phyloP scores from a whole-genome alignment of 495 filamentous ascomycete species.

The Cercophora sp. region DNA sequence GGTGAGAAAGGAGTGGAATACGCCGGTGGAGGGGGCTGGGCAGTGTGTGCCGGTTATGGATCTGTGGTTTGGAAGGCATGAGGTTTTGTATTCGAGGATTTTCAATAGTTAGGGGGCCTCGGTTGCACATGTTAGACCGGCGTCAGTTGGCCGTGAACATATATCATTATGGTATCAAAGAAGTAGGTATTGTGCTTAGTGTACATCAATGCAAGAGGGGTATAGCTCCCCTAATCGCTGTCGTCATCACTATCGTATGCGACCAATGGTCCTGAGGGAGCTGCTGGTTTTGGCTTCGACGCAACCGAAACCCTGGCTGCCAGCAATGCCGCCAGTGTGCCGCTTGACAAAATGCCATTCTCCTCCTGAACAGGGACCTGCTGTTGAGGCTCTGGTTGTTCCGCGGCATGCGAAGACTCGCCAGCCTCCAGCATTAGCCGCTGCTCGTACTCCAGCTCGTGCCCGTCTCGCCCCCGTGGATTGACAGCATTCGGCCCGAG shows the following conservation, averaged over 20 bases:
- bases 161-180: constrained; percentile 8
- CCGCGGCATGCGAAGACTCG: constrained; percentile 30
- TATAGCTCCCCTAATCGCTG: constrained; percentile 57
- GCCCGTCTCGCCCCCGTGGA: constrained; percentile 49
- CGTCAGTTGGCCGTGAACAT: constrained; percentile 2
- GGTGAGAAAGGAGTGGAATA: constrained; percentile 56
- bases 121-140: too few species aligned
- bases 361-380: constrained; percentile 44
- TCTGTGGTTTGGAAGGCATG: constrained; percentile 91
- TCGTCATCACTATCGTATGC: constrained; percentile 92
- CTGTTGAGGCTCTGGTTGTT: constrained; percentile 29
- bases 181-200: too few species aligned
- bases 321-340: constrained; percentile 70
- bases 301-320: constrained; percentile 47
- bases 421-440: constrained; percentile 47
- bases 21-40: constrained; percentile 68
- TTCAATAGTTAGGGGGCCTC: constrained; percentile 70
- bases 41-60: constrained; percentile 85
- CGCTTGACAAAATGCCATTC: constrained; percentile 71
- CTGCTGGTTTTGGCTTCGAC: constrained; percentile 42
- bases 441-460: constrained; percentile 45
- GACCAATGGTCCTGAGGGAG: constrained; percentile 66
- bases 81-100: constrained; percentile 91
- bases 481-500: constrained; percentile 57
- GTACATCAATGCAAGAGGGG: too few species aligned